Evolutionary conservation across 495 filamentous ascomycete species (phyloP).

Genomic region (Bathelium albidoporum): DNA sequence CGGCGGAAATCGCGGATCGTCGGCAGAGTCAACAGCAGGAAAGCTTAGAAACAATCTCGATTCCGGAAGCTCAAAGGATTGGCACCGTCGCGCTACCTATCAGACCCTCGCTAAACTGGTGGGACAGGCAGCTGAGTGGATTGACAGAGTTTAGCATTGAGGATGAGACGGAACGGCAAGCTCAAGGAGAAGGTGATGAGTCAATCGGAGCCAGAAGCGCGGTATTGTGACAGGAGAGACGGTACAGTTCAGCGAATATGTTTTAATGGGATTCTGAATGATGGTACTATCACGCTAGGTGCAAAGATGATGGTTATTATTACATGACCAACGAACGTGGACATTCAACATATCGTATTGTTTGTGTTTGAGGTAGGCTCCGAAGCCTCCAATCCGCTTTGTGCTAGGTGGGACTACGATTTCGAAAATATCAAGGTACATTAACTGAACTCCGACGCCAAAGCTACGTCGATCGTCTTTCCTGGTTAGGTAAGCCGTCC

Average conservation of each 20-base stretch:
- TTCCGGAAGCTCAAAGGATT: background rate
- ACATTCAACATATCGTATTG: too few relatives aligned
- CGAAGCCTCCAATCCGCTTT: too few relatives aligned
- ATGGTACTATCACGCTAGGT: too few relatives aligned
- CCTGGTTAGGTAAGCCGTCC: too few relatives aligned
- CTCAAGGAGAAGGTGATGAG: background rate
- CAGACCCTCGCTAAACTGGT: background rate
- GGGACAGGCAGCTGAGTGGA: background rate
- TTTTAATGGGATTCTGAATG: background rate
- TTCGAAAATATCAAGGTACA: too few relatives aligned
- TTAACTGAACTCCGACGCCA: too few relatives aligned
- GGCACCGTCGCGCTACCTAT: background rate
- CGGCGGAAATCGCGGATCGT: background rate
- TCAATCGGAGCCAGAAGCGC: background rate
- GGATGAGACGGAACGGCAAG: background rate
- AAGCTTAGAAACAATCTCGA: background rate
- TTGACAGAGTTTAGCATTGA: background rate
- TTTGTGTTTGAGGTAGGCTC: too few relatives aligned
- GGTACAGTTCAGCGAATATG: background rate
- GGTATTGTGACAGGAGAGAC: background rate
- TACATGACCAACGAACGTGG: background rate
- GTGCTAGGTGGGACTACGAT: too few relatives aligned
- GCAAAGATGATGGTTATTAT: too few relatives aligned
- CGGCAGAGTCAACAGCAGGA: background rate
- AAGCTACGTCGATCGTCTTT: too few relatives aligned